phyloP scores from a whole-genome alignment of 23 red algal genomes.

The Chondrus crispus region DNA sequence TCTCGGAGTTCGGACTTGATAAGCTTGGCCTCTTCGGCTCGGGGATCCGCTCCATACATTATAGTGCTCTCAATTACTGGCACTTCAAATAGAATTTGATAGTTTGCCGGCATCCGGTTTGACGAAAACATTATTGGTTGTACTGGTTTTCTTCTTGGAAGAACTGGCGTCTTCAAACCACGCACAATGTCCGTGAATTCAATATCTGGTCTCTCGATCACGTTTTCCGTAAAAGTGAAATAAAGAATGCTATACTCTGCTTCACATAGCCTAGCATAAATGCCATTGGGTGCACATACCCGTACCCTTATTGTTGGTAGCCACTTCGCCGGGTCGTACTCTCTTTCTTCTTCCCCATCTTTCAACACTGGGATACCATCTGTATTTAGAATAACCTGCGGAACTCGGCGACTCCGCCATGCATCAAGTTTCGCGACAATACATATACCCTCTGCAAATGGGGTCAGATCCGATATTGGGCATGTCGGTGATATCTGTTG shows the following conservation, averaged over 20 bases:
- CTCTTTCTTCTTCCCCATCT: constrained; percentile 54
- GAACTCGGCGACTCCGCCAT: constrained; percentile 63
- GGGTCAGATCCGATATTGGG: constrained; percentile 25
- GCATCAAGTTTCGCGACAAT: constrained; percentile 71
- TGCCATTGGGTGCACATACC: constrained; percentile 36
- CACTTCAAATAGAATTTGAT: constrained; percentile 67
- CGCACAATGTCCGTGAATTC: constrained; percentile 80
- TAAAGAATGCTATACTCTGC: constrained; percentile 89
- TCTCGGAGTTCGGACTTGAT: constrained; percentile 54
- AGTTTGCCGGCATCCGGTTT: constrained; percentile 68
- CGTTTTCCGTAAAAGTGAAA: constrained; percentile 78
- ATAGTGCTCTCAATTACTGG: constrained; percentile 45
- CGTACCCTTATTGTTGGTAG: constrained; percentile 61
- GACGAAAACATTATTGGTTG: constrained; percentile 73
- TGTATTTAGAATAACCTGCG: constrained; percentile 55
- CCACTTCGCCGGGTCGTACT: constrained; percentile 51
- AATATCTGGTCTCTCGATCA: constrained; percentile 75
- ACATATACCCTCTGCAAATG: constrained; percentile 31
- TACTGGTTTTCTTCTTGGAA: constrained; percentile 59
- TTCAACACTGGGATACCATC: constrained; percentile 73
- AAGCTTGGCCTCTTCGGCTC: constrained; percentile 18
- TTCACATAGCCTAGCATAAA: constrained; percentile 70
- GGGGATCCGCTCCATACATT: constrained; percentile 57
- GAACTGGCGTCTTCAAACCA: constrained; percentile 66
- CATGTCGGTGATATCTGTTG: constrained; percentile 39